A percentile compares a stretch with the other conserved stretches of the same genome.
Evolutionary conservation across 129 eudicot species (phyloP).

Genomic region (Escallonia rubra): DNA sequence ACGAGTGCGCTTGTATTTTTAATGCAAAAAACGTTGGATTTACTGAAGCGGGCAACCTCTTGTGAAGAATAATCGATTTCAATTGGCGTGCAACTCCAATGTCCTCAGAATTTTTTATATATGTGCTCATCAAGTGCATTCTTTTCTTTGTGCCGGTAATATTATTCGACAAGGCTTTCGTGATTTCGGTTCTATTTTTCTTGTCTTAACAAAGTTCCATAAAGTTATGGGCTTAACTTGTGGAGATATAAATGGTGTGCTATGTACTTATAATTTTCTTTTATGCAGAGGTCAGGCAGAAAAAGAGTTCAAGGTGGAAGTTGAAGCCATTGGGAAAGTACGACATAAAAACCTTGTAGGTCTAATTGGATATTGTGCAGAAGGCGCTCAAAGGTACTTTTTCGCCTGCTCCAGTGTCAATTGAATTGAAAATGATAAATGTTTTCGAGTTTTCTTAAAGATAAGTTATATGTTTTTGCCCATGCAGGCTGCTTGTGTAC

Average conservation of each 20-base stretch:
- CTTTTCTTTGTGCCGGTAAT: neutral
- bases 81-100: no score
- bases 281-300: slow-evolving; percentile 89
- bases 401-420: neutral
- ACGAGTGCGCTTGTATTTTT: no score
- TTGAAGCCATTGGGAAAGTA: slow-evolving; percentile 99
- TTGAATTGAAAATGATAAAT: neutral
- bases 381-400: slow-evolving; percentile 71
- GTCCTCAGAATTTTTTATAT: no score
- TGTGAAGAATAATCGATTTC: no score
- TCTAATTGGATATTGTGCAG: slow-evolving; percentile 83
- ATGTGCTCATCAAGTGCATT: neutral
- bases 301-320: slow-evolving; percentile 95
- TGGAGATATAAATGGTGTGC: neutral
- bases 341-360: slow-evolving; percentile 95
- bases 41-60: no score
- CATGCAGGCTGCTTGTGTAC: slow-evolving; percentile 79
- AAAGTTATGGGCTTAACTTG: neutral
- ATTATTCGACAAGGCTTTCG: neutral
- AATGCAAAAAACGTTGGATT: no score
- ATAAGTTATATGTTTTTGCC: neutral
- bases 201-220: neutral
- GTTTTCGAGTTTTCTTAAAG: neutral
- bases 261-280: neutral
- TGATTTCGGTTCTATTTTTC: neutral